These are phyloP conservation scores for Yarrowia sp. DNA, from an alignment of 805 yeast genomes.

Conservation along the genomic window DNA sequence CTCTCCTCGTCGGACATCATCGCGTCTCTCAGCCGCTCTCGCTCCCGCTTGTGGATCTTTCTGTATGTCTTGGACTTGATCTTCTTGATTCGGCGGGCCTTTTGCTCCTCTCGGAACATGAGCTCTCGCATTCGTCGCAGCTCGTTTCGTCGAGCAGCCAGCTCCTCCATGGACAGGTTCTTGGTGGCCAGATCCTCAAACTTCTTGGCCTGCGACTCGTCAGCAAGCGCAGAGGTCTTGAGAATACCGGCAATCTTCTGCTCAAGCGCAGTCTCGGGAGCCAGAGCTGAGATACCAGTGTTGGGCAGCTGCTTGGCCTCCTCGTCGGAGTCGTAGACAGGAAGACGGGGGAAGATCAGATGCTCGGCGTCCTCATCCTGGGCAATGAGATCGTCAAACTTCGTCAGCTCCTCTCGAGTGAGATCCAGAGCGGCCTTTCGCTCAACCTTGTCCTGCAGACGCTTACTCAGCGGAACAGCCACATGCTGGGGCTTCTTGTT, in stretches of 20 bases:
- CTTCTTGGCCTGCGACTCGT: constrained; percentile 77
- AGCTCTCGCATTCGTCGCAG: constrained; percentile 91
- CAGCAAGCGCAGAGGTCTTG: constrained; percentile 68
- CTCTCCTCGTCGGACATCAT: constrained; percentile 62
- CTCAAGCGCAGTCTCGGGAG: constrained; percentile 66
- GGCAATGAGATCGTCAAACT: constrained; percentile 86
- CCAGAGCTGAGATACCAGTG: constrained; percentile 58
- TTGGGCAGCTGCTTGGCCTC: constrained; percentile 58
- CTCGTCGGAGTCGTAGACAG: constrained; percentile 44
- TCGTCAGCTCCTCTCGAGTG: constrained; percentile 81
- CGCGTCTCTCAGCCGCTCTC: constrained; percentile 69
- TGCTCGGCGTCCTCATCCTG: constrained; percentile 85
- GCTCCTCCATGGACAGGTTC: constrained; percentile 78
- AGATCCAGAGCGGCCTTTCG: constrained; percentile 90
- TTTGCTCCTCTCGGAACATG: constrained; percentile 93
- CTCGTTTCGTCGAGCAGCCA: constrained; percentile 77
- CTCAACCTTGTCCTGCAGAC: constrained; percentile 84
- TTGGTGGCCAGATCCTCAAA: constrained; percentile 89
- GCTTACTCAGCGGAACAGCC: constrained; percentile 81
- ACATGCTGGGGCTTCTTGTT: constrained; percentile 56
- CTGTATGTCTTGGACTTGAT: constrained; percentile 92
- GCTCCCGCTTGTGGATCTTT: constrained; percentile 84
- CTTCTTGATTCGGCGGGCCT: constrained; percentile 89
- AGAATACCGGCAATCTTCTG: constrained; percentile 66
- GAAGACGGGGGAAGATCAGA: constrained; percentile 73